Evolutionary conservation across 805 yeast species (phyloP).

Genomic region (Ogataea naganishii): DNA sequence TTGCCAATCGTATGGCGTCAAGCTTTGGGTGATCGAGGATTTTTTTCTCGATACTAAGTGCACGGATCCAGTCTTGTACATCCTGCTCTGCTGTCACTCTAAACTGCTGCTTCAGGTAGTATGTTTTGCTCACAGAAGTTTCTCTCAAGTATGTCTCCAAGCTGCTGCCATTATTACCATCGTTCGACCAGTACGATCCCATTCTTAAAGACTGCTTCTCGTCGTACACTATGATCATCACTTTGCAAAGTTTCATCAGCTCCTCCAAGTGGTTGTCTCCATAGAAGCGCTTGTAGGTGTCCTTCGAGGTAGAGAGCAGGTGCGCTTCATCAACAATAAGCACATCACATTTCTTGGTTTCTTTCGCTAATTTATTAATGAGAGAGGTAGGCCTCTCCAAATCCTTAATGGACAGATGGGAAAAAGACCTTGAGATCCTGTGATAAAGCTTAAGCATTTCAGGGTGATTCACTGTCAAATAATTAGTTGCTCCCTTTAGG

Average conservation of each 20-base stretch:
- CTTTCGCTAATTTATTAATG: conserved; percentile 25
- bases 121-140: conserved; percentile 8
- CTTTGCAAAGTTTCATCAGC: conserved; percentile 28
- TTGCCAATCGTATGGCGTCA: conserved; percentile 5
- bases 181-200: conserved; percentile 33
- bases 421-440: conserved; percentile 27
- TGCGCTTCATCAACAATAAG: conserved; percentile 39
- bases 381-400: conserved; percentile 38
- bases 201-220: conserved; percentile 36
- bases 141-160: conserved; percentile 10
- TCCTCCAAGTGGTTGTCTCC: conserved; percentile 36
- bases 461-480: conserved; percentile 36
- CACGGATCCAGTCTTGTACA: conserved; percentile 31
- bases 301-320: conserved; percentile 32
- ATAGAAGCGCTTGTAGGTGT: conserved; percentile 33
- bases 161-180: conserved; percentile 26
- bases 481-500: conserved; percentile 24
- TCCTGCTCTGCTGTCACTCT: conserved; percentile 32
- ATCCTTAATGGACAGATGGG: conserved; percentile 27
- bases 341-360: conserved; percentile 24
- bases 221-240: conserved; percentile 34
- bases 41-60: conserved; percentile 24
- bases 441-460: conserved; percentile 37
- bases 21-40: conserved; percentile 25
- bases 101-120: conserved; percentile 29